These are phyloP conservation scores for Backusella mclennaniae DNA, from an alignment of 192 early-diverging fungal genomes.

Conservation along the genomic window DNA sequence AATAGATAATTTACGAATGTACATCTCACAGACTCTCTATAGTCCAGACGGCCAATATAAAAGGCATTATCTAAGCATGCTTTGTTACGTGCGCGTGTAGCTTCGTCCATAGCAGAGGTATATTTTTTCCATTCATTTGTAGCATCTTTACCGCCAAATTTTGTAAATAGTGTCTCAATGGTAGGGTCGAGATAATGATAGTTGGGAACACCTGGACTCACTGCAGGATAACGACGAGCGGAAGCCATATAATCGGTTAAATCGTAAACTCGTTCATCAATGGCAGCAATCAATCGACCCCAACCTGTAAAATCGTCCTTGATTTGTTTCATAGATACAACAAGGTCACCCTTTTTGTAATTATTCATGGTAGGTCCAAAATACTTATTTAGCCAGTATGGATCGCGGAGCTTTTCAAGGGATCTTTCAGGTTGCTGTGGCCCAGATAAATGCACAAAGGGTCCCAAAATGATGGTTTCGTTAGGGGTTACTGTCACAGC, in stretches of 20 bases:
- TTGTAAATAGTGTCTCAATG: slow-evolving; percentile 60
- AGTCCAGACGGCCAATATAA: slow-evolving; percentile 80
- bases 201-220: slow-evolving; percentile 38
- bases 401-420: slow-evolving; percentile 34
- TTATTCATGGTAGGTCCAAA: slow-evolving; percentile 48
- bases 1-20: slow-evolving; percentile 85
- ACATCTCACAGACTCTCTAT: slow-evolving; percentile 74
- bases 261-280: slow-evolving; percentile 66
- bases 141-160: slow-evolving; percentile 54
- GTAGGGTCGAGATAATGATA: slow-evolving; percentile 57
- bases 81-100: slow-evolving; percentile 40
- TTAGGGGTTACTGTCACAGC: slow-evolving; percentile 31
- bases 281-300: slow-evolving; percentile 52
- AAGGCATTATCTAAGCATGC: slow-evolving; percentile 82
- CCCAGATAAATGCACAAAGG: slow-evolving; percentile 35
- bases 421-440: slow-evolving; percentile 38
- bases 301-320: slow-evolving; percentile 37
- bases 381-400: slow-evolving; percentile 50
- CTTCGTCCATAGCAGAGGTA: slow-evolving; percentile 35
- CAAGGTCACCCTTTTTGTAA: slow-evolving; percentile 59
- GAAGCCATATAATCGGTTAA: slow-evolving; percentile 60
- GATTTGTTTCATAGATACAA: slow-evolving; percentile 50
- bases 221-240: slow-evolving; percentile 40
- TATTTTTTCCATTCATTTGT: slow-evolving; percentile 50
- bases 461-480: slow-evolving; percentile 21